phyloP scores from a whole-genome alignment of 1,139 yeast species.

The Zygosaccharomyces sapae region DNA sequence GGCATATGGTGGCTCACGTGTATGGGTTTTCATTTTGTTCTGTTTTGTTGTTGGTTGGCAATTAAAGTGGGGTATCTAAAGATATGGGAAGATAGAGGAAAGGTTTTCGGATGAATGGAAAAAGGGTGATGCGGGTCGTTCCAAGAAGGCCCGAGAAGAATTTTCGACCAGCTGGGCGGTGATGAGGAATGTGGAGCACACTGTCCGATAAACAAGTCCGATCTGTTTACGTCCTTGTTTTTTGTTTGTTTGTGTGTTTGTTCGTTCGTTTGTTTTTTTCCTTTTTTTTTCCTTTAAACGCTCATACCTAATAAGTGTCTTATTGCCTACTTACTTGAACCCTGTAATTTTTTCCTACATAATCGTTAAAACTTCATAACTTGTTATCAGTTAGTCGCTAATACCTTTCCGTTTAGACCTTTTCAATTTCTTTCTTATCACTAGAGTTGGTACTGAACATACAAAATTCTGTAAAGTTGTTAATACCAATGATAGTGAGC shows the following conservation, averaged over 20 bases:
- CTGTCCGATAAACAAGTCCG: too few relatives aligned
- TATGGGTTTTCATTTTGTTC: neutral
- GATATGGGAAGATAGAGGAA: too few relatives aligned
- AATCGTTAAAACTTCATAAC: neutral
- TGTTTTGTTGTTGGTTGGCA: neutral
- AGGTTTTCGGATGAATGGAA: slow-evolving; percentile 2
- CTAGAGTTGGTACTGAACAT: slow-evolving; percentile 83
- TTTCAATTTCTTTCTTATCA: slow-evolving; percentile 77
- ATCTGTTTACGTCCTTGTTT: too few relatives aligned
- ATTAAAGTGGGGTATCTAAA: too few relatives aligned
- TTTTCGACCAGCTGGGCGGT: too few relatives aligned
- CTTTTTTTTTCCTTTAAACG: too few relatives aligned
- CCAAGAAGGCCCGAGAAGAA: neutral
- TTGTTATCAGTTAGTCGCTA: slow-evolving; percentile 18
- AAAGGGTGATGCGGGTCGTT: neutral
- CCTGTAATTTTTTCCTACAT: neutral
- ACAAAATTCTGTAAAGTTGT: slow-evolving; percentile 34
- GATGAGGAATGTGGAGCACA: too few relatives aligned
- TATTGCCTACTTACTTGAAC: too few relatives aligned
- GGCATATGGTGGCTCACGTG: neutral
- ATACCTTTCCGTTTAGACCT: slow-evolving; percentile 53
- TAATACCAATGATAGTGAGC: slow-evolving; percentile 38
- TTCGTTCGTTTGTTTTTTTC: too few relatives aligned
- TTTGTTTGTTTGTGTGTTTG: too few relatives aligned
- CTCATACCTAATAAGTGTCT: too few relatives aligned